Percentiles rank a stretch among this genome's conserved stretches.
Conservation (phyloP, 1,284 basidiomycete species). For the Pterulicium gracile region DNA sequence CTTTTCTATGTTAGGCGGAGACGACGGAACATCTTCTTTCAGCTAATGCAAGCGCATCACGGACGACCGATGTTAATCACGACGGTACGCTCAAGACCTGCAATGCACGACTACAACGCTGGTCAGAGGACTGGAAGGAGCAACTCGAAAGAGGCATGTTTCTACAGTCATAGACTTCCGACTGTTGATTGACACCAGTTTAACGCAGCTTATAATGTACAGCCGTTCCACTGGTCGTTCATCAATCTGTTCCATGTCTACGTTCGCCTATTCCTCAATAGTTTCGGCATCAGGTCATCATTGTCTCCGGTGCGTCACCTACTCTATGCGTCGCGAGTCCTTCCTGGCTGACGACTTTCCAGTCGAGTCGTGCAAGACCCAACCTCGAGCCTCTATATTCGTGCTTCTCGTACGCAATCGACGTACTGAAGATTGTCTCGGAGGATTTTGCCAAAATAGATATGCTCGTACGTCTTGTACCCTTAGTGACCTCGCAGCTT, state of each 20-base stretch:
- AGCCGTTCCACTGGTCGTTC: constrained; percentile 63
- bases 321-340: constrained; percentile 4
- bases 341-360: constrained; percentile 8
- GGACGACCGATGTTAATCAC: constrained; percentile 52
- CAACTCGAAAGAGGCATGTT: constrained; percentile 58
- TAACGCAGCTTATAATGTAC: too few relatives aligned
- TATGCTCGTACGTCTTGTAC: constrained; percentile 47
- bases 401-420: constrained; percentile 63
- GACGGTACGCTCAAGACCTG: constrained; percentile 59
- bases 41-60: constrained; percentile 36
- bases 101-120: constrained; percentile 58
- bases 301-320: constrained; percentile 37
- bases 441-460: constrained; percentile 63
- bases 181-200: too few relatives aligned
- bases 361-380: constrained; percentile 38
- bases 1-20: constrained; percentile 39
- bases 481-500: not conserved
- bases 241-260: constrained; percentile 66
- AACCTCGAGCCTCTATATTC: constrained; percentile 58
- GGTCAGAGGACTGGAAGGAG: constrained; percentile 55
- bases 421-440: constrained; percentile 56
- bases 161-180: too few relatives aligned
- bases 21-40: constrained; percentile 64
- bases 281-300: constrained; percentile 61
- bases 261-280: constrained; percentile 70